A percentile compares a stretch with the other conserved stretches of the same genome.
Evolutionary conservation across 1,284 basidiomycete genomes (phyloP).

Genomic region (Ganoderma leucocontextum): DNA sequence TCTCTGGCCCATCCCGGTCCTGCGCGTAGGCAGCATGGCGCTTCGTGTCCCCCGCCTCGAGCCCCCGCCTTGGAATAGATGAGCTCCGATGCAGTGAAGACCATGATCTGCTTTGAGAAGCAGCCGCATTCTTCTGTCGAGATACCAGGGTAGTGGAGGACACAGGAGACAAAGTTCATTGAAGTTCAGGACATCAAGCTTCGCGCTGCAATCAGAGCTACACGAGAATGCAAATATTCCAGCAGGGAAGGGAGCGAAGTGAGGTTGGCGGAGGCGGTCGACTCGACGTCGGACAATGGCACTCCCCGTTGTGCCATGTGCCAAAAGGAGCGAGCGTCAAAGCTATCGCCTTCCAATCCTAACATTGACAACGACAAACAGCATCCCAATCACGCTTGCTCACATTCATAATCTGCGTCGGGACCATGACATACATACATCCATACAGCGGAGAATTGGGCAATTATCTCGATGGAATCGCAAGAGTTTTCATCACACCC

Average conservation of each 20-base stretch:
- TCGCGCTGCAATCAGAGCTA: conserved; percentile 21
- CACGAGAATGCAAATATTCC: conserved; percentile 31
- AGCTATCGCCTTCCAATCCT: conserved; percentile 26
- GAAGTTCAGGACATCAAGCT: conserved; percentile 15
- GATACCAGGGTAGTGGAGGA: conserved; percentile 22
- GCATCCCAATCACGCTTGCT: neutral
- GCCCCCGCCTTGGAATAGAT: conserved; percentile 81
- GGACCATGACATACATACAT: neutral
- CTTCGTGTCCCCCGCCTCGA: conserved; percentile 83
- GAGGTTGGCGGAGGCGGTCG: neutral
- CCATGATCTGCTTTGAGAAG: conserved; percentile 91
- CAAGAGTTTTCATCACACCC: no score
- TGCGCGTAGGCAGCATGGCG: conserved; percentile 78
- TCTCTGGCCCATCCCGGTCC: conserved; percentile 76
- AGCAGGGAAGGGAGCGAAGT: neutral
- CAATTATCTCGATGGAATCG: neutral
- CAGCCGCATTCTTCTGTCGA: conserved; percentile 60
- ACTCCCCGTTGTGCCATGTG: neutral
- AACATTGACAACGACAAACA: conserved; percentile 24
- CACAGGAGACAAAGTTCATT: conserved; percentile 6
- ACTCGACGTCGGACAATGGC: neutral
- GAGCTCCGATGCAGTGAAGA: conserved; percentile 77
- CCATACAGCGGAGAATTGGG: no score
- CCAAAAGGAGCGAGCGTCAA: conserved; percentile 22
- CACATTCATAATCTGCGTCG: neutral